A percentile compares a stretch with the other conserved stretches of the same genome.
phyloP scores from a whole-genome alignment of 176 grass and related monocot genomes.

The Musa itinerans region DNA sequence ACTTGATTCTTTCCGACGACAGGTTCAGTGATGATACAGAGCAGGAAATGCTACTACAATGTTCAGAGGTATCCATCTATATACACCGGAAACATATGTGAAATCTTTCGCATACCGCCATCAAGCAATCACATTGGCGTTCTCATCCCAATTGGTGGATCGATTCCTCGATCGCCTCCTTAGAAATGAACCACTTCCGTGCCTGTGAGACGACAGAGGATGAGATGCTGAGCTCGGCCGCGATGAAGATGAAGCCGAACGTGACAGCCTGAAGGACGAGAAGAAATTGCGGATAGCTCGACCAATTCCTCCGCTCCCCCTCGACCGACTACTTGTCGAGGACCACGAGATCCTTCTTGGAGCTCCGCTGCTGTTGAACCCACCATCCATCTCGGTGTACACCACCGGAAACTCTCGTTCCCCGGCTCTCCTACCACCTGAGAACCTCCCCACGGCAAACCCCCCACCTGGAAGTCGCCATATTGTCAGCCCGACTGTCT shows the following conservation, averaged over 20 bases:
- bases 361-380: slow-evolving; percentile 43
- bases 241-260: slow-evolving; percentile 18
- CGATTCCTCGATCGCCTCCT: slow-evolving; percentile 23
- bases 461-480: slow-evolving; percentile 70
- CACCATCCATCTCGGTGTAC: slow-evolving; percentile 71
- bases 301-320: slow-evolving; percentile 36
- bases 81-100: slow-evolving; percentile 11
- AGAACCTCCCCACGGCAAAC: slow-evolving; percentile 55
- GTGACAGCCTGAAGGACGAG: slow-evolving; percentile 32
- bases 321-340: slow-evolving; percentile 23
- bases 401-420: slow-evolving; percentile 48
- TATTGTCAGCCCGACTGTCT: slow-evolving; percentile 47
- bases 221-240: slow-evolving; percentile 15
- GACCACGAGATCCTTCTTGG: slow-evolving; percentile 56
- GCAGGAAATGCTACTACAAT: too few species aligned
- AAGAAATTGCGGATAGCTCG: slow-evolving; percentile 46
- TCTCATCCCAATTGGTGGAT: slow-evolving; percentile 46
- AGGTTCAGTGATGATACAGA: too few species aligned
- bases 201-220: neutral
- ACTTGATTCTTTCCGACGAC: too few species aligned
- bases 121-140: slow-evolving; percentile 34
- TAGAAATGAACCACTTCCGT: slow-evolving; percentile 4
- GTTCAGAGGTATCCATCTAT: slow-evolving; percentile 14
- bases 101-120: neutral
- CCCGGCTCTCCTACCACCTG: slow-evolving; percentile 33